Evolutionary conservation across 2,329 filamentous ascomycete species (phyloP), one percentile per base, ranked within the genome.

Genomic region (Diaporthe caulivora): DNA sequence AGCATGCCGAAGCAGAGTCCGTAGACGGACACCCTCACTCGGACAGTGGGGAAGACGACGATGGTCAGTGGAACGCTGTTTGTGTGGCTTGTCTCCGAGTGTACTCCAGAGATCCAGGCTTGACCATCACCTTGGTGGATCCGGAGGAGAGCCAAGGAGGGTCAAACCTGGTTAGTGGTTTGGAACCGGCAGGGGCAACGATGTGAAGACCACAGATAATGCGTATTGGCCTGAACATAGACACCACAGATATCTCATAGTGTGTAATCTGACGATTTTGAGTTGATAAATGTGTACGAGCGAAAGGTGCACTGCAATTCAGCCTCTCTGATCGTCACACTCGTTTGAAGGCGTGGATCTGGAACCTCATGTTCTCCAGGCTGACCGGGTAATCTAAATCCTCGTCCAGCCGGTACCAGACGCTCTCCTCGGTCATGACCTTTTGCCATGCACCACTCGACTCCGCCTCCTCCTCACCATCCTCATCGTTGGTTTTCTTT

Each of bases 71-170:
- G 84, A 85, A 85, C 53, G 81, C 84, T n/a, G 82, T 85, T 31
- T 84, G 82, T 67, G 83, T 85, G 13, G 76, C 84, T 51, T 83
- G 83, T 11, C 77, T 85, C 17, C 77, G 82, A 10, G 83, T 84
- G 13, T 85, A 85, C 71, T 79, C 84, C 11, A 78, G 79, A 68
- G 83, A 84, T 37, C 72, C 80, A 1, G 78, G 78, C 8, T 78
- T 84, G 44, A 79, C 79, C 40, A 81, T 85, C 37, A 77, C 77
- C 9, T 76, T 85, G 10, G 81, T 80, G 11, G 80, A 82, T 72
- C 79, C 80, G 34, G 80, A 80, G 55, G 77, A 75, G 51, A 77
- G 74, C 0, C 80, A 83, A 72, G 80, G 81, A 71, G 78, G 76
- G 1, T 76, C 80, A 3, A 78, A 74, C 29, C 58, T 81, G 72